Evolutionary conservation across 139 green algal genomes (phyloP).

Genomic region (Asterochloris sp.): DNA sequence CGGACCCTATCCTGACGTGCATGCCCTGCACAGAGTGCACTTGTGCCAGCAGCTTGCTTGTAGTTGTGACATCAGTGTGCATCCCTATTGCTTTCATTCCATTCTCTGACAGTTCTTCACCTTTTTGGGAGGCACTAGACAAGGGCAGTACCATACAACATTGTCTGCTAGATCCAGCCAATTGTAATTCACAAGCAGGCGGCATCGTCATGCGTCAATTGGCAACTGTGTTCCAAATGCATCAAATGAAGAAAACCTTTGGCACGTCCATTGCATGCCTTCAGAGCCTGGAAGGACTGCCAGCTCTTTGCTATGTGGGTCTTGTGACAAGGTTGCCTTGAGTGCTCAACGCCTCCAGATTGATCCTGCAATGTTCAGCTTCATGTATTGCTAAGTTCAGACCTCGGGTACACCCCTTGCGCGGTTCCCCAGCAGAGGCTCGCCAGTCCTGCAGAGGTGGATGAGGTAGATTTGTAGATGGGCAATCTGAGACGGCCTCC

Average conservation of each 20-base stretch:
- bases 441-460: no score
- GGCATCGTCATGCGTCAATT: no score
- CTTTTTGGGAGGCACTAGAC: background rate
- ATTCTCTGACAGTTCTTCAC: background rate
- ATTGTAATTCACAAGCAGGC: background rate
- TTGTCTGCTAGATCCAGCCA: background rate
- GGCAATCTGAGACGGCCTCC: background rate
- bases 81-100: background rate
- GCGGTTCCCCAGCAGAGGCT: background rate
- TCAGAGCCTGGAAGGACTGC: no score
- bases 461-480: no score
- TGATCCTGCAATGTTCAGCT: no score
- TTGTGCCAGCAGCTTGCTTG: background rate
- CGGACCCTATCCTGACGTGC: conserved; percentile 7
- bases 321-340: no score
- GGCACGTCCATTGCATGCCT: no score
- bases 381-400: no score
- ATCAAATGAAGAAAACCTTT: no score
- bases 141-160: background rate
- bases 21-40: background rate
- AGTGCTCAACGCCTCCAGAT: no score
- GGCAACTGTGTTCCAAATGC: no score
- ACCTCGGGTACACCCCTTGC: background rate
- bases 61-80: background rate
- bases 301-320: no score